Conservation (phyloP, 257 asterid genomes). For the Eustoma russellianum region DNA sequence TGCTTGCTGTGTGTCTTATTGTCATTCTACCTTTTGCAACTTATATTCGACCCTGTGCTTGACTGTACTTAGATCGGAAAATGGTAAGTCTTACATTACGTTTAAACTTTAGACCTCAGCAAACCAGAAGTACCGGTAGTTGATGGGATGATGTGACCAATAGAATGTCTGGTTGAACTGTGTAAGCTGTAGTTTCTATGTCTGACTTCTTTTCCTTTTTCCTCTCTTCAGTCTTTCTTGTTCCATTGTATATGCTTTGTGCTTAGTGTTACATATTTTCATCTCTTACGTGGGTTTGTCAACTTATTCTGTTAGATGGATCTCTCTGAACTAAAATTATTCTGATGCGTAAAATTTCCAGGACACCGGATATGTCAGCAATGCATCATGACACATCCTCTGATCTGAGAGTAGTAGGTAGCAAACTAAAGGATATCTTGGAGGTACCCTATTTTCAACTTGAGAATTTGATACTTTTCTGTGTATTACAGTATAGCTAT, state of each 20-base stretch:
- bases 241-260: background rate
- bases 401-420: slow-evolving; percentile 60
- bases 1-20: too few species aligned
- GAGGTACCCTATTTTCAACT: slow-evolving; percentile 35
- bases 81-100: too few species aligned
- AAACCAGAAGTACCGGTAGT: too few species aligned
- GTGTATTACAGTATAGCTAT: too few species aligned
- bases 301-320: background rate
- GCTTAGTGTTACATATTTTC: background rate
- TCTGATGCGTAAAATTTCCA: slow-evolving; percentile 20
- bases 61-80: too few species aligned
- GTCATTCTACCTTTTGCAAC: too few species aligned
- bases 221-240: background rate
- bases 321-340: background rate
- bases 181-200: too few species aligned
- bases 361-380: slow-evolving; percentile 92
- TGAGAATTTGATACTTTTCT: too few species aligned
- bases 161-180: too few species aligned
- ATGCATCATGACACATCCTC: slow-evolving; percentile 81
- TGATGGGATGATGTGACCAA: too few species aligned
- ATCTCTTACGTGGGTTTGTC: background rate
- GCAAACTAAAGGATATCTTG: slow-evolving; percentile 45
- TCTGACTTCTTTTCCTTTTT: background rate
- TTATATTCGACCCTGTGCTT: too few species aligned
- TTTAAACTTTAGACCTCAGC: too few species aligned